Evolutionary conservation across 768 basidiomycete genomes (phyloP).

Genomic region (Leccinum subgranulosum): DNA sequence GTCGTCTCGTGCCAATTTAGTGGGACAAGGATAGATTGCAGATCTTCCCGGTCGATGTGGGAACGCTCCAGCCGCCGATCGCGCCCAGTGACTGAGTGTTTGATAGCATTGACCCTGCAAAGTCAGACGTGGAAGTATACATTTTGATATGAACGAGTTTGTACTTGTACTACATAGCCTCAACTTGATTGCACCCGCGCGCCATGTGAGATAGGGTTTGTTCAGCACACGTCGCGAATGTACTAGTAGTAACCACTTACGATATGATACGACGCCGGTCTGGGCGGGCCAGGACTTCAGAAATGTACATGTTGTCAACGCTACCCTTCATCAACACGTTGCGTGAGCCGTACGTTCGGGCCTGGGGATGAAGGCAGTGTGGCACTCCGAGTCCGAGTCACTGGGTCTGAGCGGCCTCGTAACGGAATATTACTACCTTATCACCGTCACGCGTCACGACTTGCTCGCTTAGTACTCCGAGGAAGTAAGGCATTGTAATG

Average conservation of each 20-base stretch:
- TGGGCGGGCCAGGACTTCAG: background rate
- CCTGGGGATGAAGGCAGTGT: too few relatives aligned
- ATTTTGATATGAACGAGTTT: background rate
- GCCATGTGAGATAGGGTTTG: background rate
- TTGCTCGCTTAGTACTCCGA: background rate
- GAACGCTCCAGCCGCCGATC: conserved; percentile 14
- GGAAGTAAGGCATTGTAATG: background rate
- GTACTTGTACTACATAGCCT: background rate
- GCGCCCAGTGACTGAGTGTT: background rate
- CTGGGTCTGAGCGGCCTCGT: background rate
- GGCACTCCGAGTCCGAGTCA: background rate
- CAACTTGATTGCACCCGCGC: background rate
- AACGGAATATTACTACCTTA: background rate
- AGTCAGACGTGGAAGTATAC: background rate
- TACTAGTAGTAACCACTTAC: background rate
- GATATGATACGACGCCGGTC: background rate
- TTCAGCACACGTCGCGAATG: background rate
- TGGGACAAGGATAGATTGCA: conserved; percentile 57
- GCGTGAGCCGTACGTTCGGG: background rate
- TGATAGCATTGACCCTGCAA: background rate
- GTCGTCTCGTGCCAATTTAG: conserved; percentile 29
- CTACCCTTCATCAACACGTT: conserved; percentile 7
- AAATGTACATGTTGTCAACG: background rate
- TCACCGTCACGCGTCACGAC: background rate
- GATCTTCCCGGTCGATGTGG: conserved; percentile 44